Evolutionary conservation across 2,329 filamentous ascomycete genomes (phyloP).

Genomic region (Aspergillus awamori): DNA sequence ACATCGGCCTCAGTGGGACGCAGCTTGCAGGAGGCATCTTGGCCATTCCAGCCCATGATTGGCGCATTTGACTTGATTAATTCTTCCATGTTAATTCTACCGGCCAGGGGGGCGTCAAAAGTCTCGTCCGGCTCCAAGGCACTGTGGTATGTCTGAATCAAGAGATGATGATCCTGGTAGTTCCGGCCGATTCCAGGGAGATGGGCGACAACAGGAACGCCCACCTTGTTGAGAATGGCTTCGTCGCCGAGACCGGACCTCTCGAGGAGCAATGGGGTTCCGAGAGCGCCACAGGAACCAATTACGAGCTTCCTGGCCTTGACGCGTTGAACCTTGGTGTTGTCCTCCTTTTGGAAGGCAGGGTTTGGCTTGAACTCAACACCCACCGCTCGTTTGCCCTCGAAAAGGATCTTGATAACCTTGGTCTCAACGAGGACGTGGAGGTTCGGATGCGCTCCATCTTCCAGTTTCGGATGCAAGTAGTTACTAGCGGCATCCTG

Average conservation of each 20-base stretch:
- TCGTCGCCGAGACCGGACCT: background rate
- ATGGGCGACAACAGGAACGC: background rate
- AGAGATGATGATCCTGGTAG: conserved; percentile 8
- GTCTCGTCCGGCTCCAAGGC: no score
- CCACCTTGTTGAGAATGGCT: background rate
- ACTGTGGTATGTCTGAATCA: background rate
- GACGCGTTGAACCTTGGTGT: background rate
- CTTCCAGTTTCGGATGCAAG: conserved; percentile 4
- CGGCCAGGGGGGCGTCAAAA: no score
- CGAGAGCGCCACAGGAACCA: background rate
- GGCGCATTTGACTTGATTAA: no score
- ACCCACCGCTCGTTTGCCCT: background rate
- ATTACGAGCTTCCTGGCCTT: conserved; percentile 1
- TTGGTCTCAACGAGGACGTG: background rate
- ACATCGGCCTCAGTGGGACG: no score
- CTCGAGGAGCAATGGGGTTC: conserved; percentile 1
- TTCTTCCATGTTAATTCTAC: no score
- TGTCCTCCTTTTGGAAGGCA: background rate
- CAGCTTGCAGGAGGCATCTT: no score
- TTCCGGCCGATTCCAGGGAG: conserved; percentile 5
- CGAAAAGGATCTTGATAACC: background rate
- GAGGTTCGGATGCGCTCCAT: conserved; percentile 6
- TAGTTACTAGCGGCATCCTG: conserved; percentile 9
- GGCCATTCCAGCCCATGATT: no score
- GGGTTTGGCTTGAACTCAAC: conserved; percentile 1